Conservation (phyloP, 163 green algal genomes). For the Scenedesmus sp. region DNA sequence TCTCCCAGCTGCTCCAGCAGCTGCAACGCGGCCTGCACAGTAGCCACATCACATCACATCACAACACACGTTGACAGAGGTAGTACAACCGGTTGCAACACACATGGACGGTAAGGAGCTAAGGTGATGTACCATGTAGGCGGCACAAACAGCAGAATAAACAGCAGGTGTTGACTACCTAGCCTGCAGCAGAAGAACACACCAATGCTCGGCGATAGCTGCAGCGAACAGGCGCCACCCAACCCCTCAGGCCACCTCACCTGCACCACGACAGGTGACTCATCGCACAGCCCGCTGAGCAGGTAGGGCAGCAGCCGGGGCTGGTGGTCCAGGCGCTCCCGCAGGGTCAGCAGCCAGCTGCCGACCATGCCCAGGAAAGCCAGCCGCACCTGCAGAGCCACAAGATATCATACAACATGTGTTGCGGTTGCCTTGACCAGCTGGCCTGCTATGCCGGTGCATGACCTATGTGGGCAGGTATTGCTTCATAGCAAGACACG, state of each 20-base stretch:
- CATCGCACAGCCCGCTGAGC: slow-evolving; percentile 75
- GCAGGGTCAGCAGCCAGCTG: slow-evolving; percentile 79
- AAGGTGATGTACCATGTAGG: background rate
- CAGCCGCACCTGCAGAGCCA: slow-evolving; percentile 63
- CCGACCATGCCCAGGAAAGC: slow-evolving; percentile 73
- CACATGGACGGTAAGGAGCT: background rate
- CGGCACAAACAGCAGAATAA: background rate
- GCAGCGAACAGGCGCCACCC: too few relatives aligned
- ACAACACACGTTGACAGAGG: background rate
- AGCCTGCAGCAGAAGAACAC: too few relatives aligned
- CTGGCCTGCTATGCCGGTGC: background rate
- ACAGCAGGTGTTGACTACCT: too few relatives aligned
- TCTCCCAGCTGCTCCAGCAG: slow-evolving; percentile 71
- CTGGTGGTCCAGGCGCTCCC: slow-evolving; percentile 83
- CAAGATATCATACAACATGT: background rate
- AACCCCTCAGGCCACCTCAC: too few relatives aligned
- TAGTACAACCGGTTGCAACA: background rate
- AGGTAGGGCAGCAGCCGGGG: slow-evolving; percentile 79
- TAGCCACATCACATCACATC: background rate
- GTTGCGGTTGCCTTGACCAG: background rate
- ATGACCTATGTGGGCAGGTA: background rate
- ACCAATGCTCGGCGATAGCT: too few relatives aligned
- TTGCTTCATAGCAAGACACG: background rate
- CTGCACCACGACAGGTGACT: slow-evolving; percentile 41
- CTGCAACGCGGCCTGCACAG: slow-evolving; percentile 49